Percentiles rank a stretch among this genome's conserved stretches.
Evolutionary conservation across 2,329 filamentous ascomycete genomes (phyloP).

Genomic region (Colletotrichum destructivum): DNA sequence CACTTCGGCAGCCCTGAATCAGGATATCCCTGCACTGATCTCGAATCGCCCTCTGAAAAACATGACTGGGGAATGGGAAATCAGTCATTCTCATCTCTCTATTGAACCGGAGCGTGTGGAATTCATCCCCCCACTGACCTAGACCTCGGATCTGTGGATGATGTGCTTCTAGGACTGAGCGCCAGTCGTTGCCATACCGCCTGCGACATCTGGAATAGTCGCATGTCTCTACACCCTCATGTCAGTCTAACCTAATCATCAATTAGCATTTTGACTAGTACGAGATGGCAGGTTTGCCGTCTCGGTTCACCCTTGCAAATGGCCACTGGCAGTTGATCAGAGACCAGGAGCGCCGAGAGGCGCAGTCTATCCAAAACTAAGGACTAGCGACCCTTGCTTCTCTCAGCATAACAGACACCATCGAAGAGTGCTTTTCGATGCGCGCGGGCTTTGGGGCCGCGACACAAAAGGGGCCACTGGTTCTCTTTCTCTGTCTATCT

Average conservation of each 20-base stretch:
- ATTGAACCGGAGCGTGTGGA: neutral
- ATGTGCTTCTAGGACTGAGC: neutral
- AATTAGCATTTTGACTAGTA: constrained; percentile 18
- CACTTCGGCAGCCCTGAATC: constrained; percentile 25
- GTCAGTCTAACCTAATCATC: constrained; percentile 21
- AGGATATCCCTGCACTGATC: constrained; percentile 25
- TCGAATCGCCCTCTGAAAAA: neutral
- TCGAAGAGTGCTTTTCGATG: neutral
- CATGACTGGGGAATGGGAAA: neutral
- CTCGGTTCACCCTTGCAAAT: constrained; percentile 4
- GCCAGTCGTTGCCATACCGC: neutral
- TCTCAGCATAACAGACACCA: neutral
- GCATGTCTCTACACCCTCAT: neutral
- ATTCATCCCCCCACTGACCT: neutral
- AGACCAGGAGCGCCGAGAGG: constrained; percentile 16
- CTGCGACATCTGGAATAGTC: neutral
- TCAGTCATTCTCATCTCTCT: neutral
- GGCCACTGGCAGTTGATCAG: neutral
- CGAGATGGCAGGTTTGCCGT: constrained; percentile 1
- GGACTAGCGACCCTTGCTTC: neutral
- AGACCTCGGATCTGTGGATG: constrained; percentile 8
- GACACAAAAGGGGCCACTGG: too few species aligned
- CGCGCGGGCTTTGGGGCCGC: too few species aligned
- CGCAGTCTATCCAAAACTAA: constrained; percentile 24
- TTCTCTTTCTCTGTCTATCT: neutral